Evolutionary conservation across 352 stramenopile species (phyloP).

Genomic region (Hyaloperonospora brassicae): DNA sequence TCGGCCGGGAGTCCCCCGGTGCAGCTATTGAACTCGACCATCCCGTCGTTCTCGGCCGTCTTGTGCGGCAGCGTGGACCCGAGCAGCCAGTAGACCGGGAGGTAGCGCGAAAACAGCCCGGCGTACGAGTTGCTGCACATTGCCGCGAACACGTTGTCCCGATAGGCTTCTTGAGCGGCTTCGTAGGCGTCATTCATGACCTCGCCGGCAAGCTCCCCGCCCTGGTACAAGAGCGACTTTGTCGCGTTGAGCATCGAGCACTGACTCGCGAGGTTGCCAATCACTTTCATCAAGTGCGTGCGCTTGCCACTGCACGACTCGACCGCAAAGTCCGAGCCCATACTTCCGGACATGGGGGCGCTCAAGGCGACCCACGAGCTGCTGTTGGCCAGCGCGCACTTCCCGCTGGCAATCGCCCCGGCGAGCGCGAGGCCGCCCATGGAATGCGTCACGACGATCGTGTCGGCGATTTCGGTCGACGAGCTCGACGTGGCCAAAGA

Average conservation of each 20-base stretch:
- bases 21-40: conserved; percentile 59
- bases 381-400: conserved; percentile 32
- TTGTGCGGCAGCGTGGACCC: conserved; percentile 28
- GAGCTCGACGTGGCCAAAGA: conserved; percentile 16
- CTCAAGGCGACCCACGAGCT: conserved; percentile 37
- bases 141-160: conserved; percentile 23
- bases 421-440: conserved; percentile 39
- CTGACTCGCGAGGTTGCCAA: conserved; percentile 29
- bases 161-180: conserved; percentile 28
- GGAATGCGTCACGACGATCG: conserved; percentile 42
- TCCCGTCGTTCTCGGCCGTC: conserved; percentile 30
- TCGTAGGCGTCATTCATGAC: conserved; percentile 22
- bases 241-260: conserved; percentile 25
- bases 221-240: conserved; percentile 37
- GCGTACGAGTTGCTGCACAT: conserved; percentile 37
- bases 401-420: conserved; percentile 32
- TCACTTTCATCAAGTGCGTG: conserved; percentile 18
- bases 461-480: conserved; percentile 26
- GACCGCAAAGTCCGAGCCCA: conserved; percentile 41
- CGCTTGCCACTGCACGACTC: conserved; percentile 25
- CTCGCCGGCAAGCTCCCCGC: conserved; percentile 11
- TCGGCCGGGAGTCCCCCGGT: conserved; percentile 23
- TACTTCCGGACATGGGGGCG: conserved; percentile 37
- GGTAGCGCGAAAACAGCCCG: conserved; percentile 34
- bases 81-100: conserved; percentile 22